Percentiles rank a stretch among this genome's conserved stretches.
Conservation (phyloP, 768 basidiomycete species). For the Rhodotorula paludigena region DNA sequence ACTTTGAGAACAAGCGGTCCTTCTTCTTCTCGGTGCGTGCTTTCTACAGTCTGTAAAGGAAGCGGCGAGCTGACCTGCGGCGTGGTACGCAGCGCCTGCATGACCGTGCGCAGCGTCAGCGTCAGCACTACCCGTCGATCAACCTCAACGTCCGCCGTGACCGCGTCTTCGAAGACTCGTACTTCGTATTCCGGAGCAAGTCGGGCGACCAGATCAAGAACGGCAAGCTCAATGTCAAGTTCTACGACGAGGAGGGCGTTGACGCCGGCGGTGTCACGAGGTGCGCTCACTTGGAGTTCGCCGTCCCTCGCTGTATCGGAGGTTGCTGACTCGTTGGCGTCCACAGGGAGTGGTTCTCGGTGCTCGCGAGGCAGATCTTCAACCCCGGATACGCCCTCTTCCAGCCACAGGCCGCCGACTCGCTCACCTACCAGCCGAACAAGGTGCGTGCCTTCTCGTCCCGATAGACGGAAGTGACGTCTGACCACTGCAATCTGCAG, state of each 20-base stretch:
- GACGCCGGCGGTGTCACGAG: slow-evolving; percentile 94
- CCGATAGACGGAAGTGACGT: slow-evolving; percentile 1
- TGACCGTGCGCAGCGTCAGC: slow-evolving; percentile 60
- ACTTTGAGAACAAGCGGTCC: slow-evolving; percentile 99
- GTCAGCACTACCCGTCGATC: slow-evolving; percentile 58
- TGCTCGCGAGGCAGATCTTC: slow-evolving; percentile 96
- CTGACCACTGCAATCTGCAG: no score
- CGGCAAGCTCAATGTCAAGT: slow-evolving; percentile 92
- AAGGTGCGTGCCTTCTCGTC: slow-evolving; percentile 43
- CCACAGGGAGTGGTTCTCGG: slow-evolving; percentile 83
- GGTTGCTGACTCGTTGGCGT: not conserved
- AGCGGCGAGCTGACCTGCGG: no score
- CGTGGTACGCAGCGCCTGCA: slow-evolving; percentile 74
- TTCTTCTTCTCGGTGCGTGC: slow-evolving; percentile 28
- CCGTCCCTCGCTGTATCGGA: not conserved
- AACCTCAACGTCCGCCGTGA: slow-evolving; percentile 81
- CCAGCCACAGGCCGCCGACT: slow-evolving; percentile 94
- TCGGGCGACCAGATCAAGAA: slow-evolving; percentile 94
- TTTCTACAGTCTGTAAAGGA: no score
- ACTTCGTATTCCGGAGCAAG: slow-evolving; percentile 80
- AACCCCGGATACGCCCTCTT: slow-evolving; percentile 97
- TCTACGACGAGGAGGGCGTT: slow-evolving; percentile 91
- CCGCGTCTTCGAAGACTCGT: slow-evolving; percentile 96
- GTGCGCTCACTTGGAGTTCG: not conserved
- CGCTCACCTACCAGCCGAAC: slow-evolving; percentile 84